Evolutionary conservation across 495 filamentous ascomycete genomes (phyloP).

Genomic region (Talaromyces thailandensis): DNA sequence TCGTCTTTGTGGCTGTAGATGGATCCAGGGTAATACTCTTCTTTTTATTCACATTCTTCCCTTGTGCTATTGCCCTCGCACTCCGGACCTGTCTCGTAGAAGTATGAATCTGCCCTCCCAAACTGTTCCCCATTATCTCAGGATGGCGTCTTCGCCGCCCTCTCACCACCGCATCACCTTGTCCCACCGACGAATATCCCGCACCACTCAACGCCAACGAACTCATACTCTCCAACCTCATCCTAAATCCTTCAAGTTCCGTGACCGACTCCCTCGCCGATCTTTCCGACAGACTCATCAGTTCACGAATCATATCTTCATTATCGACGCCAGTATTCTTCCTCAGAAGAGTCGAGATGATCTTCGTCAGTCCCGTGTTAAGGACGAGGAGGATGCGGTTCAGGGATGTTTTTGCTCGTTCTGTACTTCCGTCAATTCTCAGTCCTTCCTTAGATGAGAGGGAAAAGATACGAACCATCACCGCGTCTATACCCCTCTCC

Average conservation of each 20-base stretch:
- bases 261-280: background rate
- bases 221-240: slow-evolving; percentile 1
- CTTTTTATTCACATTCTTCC: background rate
- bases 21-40: background rate
- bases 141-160: background rate
- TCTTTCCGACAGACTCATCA: background rate
- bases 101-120: background rate
- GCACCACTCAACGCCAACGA: background rate
- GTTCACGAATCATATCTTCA: too few relatives aligned
- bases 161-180: background rate
- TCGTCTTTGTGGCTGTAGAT: background rate
- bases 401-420: background rate
- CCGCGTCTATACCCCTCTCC: background rate
- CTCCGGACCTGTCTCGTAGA: background rate
- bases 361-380: background rate
- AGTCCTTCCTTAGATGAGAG: background rate
- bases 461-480: background rate
- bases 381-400: slow-evolving; percentile 1
- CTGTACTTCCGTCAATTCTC: background rate
- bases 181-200: background rate
- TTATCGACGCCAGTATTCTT: background rate
- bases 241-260: background rate
- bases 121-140: background rate
- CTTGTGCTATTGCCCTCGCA: background rate
- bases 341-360: background rate